Conservation (phyloP, 768 basidiomycete species). For the Podaxis sp. region DNA sequence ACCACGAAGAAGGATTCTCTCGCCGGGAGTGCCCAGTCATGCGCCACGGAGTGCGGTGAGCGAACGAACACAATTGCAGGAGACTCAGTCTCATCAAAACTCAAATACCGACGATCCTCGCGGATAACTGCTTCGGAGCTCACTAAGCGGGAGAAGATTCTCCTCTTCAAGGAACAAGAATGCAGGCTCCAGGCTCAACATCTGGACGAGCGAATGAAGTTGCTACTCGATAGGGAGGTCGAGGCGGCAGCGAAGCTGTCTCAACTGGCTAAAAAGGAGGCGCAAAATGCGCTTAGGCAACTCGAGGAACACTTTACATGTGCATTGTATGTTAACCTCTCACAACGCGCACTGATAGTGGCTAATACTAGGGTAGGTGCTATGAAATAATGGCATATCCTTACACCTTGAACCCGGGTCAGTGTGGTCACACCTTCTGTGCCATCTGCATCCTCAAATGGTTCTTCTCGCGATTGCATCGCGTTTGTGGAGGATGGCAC, state of each 20-base stretch:
- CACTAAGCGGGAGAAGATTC: constrained; percentile 34
- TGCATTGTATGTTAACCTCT: constrained; percentile 45
- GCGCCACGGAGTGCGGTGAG: constrained; percentile 10
- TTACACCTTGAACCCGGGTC: constrained; percentile 50
- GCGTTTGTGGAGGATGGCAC: constrained; percentile 65
- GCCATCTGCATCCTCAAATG: constrained; percentile 65
- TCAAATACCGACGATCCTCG: constrained; percentile 30
- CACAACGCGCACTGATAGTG: constrained; percentile 7
- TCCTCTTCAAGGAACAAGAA: constrained; percentile 40
- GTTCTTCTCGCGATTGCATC: constrained; percentile 68
- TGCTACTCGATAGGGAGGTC: constrained; percentile 40
- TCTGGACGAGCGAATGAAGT: constrained; percentile 40
- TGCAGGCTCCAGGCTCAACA: constrained; percentile 34
- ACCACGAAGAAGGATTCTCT: not conserved
- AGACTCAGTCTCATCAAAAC: not conserved
- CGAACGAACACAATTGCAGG: not conserved
- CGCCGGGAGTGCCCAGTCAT: not conserved
- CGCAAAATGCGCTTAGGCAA: constrained; percentile 43
- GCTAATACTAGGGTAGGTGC: constrained; percentile 42
- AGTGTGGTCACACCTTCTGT: constrained; percentile 71
- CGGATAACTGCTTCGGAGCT: constrained; percentile 41
- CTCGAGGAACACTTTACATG: constrained; percentile 68
- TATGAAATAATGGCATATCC: constrained; percentile 67
- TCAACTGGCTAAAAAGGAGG: constrained; percentile 42
- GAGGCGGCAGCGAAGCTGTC: constrained; percentile 41